Evolutionary conservation across 352 stramenopile species (phyloP).

Genomic region (Pythium chondricola): DNA sequence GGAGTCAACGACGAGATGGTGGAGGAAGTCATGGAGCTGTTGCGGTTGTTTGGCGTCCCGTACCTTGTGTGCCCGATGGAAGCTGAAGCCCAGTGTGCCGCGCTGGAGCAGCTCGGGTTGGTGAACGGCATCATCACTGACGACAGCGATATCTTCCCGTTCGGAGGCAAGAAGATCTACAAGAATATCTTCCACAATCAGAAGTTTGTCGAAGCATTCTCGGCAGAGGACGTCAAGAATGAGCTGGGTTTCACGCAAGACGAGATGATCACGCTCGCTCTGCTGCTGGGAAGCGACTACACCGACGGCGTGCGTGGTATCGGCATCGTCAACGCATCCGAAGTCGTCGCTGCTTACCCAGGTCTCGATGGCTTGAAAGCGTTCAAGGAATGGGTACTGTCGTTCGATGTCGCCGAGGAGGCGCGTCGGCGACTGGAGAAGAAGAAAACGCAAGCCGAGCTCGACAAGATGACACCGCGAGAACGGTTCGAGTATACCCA

Average conservation of each 20-base stretch:
- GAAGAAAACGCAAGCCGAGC: conserved; percentile 47
- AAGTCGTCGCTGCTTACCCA: conserved; percentile 78
- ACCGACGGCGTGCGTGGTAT: conserved; percentile 76
- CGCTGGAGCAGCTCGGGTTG: conserved; percentile 92
- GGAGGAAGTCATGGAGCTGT: conserved; percentile 93
- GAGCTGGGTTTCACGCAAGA: conserved; percentile 92
- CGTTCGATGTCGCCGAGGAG: conserved; percentile 58
- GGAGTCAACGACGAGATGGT: conserved; percentile 97
- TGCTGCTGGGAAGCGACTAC: conserved; percentile 97
- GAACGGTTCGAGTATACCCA: conserved; percentile 91
- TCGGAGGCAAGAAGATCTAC: conserved; percentile 94
- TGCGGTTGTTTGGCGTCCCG: conserved; percentile 97
- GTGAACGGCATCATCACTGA: conserved; percentile 99
- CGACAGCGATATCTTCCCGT: conserved; percentile 93
- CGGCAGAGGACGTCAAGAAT: conserved; percentile 85
- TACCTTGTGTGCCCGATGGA: conserved; percentile 99
- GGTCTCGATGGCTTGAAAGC: conserved; percentile 83
- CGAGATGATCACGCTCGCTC: conserved; percentile 86
- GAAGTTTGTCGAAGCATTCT: conserved; percentile 98
- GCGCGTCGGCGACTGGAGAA: conserved; percentile 40
- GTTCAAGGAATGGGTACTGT: conserved; percentile 66
- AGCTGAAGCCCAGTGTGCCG: conserved; percentile 97
- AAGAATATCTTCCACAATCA: conserved; percentile 99
- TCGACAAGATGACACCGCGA: conserved; percentile 36
- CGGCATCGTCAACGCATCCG: conserved; percentile 78